Conservation (phyloP, 768 basidiomycete species). For the Leccinum olivaceopallidum region DNA sequence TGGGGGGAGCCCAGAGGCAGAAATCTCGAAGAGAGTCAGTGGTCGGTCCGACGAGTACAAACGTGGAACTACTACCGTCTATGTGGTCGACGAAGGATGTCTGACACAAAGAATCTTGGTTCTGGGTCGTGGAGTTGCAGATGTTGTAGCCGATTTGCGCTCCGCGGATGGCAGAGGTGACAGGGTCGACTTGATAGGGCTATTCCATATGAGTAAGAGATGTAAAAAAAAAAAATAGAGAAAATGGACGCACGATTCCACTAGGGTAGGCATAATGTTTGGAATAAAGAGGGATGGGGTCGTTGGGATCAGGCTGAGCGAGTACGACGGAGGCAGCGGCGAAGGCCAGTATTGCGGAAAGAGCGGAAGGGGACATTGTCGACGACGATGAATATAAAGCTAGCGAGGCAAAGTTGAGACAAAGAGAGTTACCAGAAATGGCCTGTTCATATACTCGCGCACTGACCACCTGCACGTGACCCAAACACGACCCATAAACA, state of each 20-base stretch:
- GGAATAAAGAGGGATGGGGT: slow-evolving; percentile 45
- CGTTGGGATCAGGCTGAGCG: slow-evolving; percentile 39
- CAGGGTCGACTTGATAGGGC: slow-evolving; percentile 52
- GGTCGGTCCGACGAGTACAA: background rate
- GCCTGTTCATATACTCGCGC: slow-evolving; percentile 23
- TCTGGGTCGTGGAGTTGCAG: slow-evolving; percentile 67
- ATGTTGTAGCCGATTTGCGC: slow-evolving; percentile 63
- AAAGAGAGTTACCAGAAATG: too few relatives aligned
- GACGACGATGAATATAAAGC: background rate
- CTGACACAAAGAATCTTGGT: slow-evolving; percentile 65
- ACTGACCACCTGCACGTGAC: slow-evolving; percentile 32
- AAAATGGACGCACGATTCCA: slow-evolving; percentile 39
- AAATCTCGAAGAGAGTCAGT: slow-evolving; percentile 47
- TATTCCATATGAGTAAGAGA: slow-evolving; percentile 15
- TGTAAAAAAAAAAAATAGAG: accelerated
- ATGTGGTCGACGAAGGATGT: slow-evolving; percentile 65
- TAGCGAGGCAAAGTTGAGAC: background rate
- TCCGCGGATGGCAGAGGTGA: slow-evolving; percentile 47
- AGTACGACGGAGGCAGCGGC: slow-evolving; percentile 34
- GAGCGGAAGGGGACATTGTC: slow-evolving; percentile 41
- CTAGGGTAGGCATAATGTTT: slow-evolving; percentile 47
- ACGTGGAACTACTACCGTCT: slow-evolving; percentile 30
- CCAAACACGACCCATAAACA: slow-evolving; percentile 29
- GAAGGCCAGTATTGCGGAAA: slow-evolving; percentile 37
- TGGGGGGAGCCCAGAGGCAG: slow-evolving; percentile 62